Conservation (phyloP, 768 basidiomycete genomes). For the Suillus weaverae region DNA sequence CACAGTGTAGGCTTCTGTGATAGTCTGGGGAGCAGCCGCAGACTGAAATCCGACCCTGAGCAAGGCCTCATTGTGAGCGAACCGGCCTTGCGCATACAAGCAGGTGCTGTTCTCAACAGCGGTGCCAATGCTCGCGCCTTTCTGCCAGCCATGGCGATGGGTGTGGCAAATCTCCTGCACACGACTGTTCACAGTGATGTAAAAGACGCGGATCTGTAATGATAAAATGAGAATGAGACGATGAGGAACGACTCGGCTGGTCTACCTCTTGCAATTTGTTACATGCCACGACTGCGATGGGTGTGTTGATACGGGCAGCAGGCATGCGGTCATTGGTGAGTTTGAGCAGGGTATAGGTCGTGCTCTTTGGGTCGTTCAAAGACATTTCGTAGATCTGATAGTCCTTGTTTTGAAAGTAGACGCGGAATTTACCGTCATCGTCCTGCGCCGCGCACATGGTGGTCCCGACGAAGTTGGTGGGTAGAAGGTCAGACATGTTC, state of each 20-base stretch:
- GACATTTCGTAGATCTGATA: background rate
- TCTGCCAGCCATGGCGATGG: background rate
- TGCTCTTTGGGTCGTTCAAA: background rate
- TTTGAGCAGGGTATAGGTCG: background rate
- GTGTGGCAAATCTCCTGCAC: background rate
- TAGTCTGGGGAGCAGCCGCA: background rate
- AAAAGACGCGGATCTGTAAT: background rate
- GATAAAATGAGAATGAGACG: background rate
- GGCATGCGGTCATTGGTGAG: background rate
- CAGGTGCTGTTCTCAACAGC: constrained; percentile 1
- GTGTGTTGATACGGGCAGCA: background rate
- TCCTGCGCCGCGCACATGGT: background rate
- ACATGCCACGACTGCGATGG: background rate
- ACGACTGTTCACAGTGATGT: background rate
- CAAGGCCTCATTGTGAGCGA: background rate
- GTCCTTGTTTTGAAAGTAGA: background rate
- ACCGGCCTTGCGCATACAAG: background rate
- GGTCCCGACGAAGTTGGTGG: background rate
- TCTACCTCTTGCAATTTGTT: background rate
- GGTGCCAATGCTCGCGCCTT: background rate
- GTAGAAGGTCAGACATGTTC: background rate
- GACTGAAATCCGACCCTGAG: background rate
- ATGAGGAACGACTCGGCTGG: too few species aligned
- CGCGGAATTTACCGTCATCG: background rate
- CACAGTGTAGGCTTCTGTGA: background rate